phyloP scores from a whole-genome alignment of 2,329 filamentous ascomycete species.

The Lithohypha guttulata region DNA sequence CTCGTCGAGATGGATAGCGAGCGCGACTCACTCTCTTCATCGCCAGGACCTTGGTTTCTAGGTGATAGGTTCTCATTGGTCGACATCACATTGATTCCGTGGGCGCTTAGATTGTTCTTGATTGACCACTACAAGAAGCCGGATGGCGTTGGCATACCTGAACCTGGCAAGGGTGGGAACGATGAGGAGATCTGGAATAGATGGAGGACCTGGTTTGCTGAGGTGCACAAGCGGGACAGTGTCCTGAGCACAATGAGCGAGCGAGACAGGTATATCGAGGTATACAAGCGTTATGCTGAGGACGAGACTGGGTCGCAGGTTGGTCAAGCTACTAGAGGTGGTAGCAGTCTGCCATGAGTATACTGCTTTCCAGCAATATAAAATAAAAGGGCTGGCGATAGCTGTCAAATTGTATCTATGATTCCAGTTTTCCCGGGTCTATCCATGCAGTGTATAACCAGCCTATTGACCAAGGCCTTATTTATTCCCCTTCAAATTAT shows the following conservation, averaged over 20 bases:
- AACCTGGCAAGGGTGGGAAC: constrained; percentile 36
- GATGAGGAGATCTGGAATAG: constrained; percentile 52
- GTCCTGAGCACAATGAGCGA: constrained; percentile 59
- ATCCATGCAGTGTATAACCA: constrained; percentile 30
- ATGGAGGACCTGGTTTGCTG: constrained; percentile 55
- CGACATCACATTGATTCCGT: constrained; percentile 62
- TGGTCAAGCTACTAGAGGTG: constrained; percentile 52
- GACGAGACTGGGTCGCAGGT: constrained; percentile 53
- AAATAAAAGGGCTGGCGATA: too few species aligned
- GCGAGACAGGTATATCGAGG: constrained; percentile 53
- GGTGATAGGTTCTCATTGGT: constrained; percentile 54
- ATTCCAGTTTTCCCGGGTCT: constrained; percentile 16
- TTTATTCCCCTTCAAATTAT: constrained; percentile 60
- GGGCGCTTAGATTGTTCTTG: constrained; percentile 60
- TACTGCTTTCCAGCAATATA: too few species aligned
- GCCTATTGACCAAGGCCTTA: neutral
- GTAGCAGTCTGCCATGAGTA: constrained; percentile 54
- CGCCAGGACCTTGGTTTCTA: constrained; percentile 55
- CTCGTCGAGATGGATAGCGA: constrained; percentile 45
- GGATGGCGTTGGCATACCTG: constrained; percentile 41
- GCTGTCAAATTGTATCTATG: neutral
- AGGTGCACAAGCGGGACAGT: constrained; percentile 49
- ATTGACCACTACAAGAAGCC: constrained; percentile 61
- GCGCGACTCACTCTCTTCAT: constrained; percentile 38
- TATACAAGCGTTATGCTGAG: constrained; percentile 58